Evolutionary conservation across 805 yeast species (phyloP).

Genomic region (Lipomyces kockii): DNA sequence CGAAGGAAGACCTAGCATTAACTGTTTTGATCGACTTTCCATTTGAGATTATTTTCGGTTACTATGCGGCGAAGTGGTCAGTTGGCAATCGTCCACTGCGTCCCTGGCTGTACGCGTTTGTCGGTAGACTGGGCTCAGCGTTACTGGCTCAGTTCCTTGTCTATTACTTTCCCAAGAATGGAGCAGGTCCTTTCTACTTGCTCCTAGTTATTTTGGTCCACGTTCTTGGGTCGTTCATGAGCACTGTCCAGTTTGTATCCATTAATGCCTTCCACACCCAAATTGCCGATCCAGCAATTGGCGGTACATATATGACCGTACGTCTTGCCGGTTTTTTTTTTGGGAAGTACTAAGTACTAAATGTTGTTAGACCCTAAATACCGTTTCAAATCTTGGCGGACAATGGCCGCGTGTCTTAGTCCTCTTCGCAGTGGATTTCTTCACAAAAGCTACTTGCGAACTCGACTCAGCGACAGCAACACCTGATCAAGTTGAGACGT

Average conservation of each 20-base stretch:
- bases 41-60: constrained; percentile 92
- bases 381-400: constrained; percentile 91
- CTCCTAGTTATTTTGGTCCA: constrained; percentile 79
- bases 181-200: constrained; percentile 62
- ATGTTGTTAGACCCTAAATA: constrained; percentile 63
- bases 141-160: constrained; percentile 74
- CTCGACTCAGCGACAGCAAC: constrained; percentile 32
- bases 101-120: constrained; percentile 89
- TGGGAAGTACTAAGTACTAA: background rate
- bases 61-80: constrained; percentile 95
- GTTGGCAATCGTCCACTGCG: constrained; percentile 66
- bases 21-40: constrained; percentile 95
- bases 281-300: constrained; percentile 93
- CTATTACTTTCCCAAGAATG: constrained; percentile 64
- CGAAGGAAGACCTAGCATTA: constrained; percentile 90
- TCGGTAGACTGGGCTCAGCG: constrained; percentile 81
- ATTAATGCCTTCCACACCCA: constrained; percentile 93
- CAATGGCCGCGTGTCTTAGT: constrained; percentile 95
- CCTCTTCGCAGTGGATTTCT: constrained; percentile 75
- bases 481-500: constrained; percentile 27
- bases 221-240: constrained; percentile 84
- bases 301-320: constrained; percentile 95
- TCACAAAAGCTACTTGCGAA: constrained; percentile 69
- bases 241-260: constrained; percentile 93
- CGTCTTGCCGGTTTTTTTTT: background rate